Evolutionary conservation across 2,329 filamentous ascomycete species (phyloP).

Genomic region (Hypoxylon sp.): DNA sequence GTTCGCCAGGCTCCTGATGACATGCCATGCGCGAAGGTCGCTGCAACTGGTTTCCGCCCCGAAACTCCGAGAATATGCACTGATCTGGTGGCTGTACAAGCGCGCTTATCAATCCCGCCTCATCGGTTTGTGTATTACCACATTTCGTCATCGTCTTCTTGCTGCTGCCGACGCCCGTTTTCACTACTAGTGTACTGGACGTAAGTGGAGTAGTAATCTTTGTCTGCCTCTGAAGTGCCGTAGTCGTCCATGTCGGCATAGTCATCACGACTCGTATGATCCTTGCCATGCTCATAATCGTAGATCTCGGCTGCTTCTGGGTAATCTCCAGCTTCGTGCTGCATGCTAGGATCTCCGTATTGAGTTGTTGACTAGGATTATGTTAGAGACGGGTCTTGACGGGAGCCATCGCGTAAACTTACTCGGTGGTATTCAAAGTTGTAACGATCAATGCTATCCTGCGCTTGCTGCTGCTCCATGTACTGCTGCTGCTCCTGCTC

Average conservation of each 20-base stretch:
- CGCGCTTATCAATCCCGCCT: constrained; percentile 14
- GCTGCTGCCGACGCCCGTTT: constrained; percentile 42
- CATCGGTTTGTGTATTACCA: constrained; percentile 54
- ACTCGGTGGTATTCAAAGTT: constrained; percentile 67
- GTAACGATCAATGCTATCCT: constrained; percentile 63
- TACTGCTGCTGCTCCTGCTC: constrained; percentile 63
- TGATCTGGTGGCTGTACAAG: constrained; percentile 15
- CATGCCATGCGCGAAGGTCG: constrained; percentile 24
- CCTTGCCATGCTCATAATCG: constrained; percentile 63
- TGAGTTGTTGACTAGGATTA: constrained; percentile 57
- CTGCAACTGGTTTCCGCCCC: constrained; percentile 16
- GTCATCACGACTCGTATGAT: constrained; percentile 58
- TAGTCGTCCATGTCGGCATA: constrained; percentile 53
- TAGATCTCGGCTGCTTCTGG: constrained; percentile 66
- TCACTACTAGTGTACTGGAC: constrained; percentile 44
- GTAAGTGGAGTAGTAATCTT: constrained; percentile 50
- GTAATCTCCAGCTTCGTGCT: constrained; percentile 61
- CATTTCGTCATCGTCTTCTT: constrained; percentile 58
- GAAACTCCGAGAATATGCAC: constrained; percentile 36
- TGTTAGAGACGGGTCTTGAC: constrained; percentile 22
- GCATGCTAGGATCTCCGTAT: constrained; percentile 59
- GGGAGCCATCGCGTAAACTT: constrained; percentile 46
- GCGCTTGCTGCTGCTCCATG: constrained; percentile 58
- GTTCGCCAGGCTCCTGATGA: constrained; percentile 30
- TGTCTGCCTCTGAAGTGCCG: constrained; percentile 43